Base-by-base conservation (phyloP, 306 rosid genomes). In the Canavalia ensiformis region DNA sequence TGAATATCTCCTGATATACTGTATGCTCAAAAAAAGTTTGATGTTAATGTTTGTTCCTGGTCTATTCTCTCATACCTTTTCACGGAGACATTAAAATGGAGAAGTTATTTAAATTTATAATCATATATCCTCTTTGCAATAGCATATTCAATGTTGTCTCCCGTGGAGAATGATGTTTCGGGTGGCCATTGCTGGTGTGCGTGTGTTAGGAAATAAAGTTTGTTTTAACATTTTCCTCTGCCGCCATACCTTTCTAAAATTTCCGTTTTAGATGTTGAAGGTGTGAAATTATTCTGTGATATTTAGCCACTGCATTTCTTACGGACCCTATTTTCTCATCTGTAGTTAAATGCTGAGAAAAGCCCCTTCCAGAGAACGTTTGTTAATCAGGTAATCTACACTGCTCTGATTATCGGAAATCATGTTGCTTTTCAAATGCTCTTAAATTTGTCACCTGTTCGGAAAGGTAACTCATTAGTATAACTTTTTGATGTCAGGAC, bases 311-410 rank as follows among this genome's bases (percentile, higher is more conserved):
- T 30, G 59, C 77, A 57, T 49, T 50, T 49, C 83, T 89, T 58
- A 86, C 69, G 49, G 59, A 77, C 46, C 35, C 35, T 54, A 47
- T 54, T 66, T 76, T 74, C 51, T 68, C 71, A 59, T 81, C 76
- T 79, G 79, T 89, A 94, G 98, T 88, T 91, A 87, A 94, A 94
- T 86, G 90, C 82, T 74, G 98, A 90, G 54, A 94, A 94, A 90
- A 94, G 97, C 75, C 97, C 92, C 89, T 91, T 91, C 84, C 97
- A 88, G 70, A 87, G 97, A 78, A 94, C 91, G 28, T 94, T 91
- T 87, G 98, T 90, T 68, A 94, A 91, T 83, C 98, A 94, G 97
- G 98, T 94, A 85, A 47, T 78, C 63, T 46, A 30, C 73, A 39
- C 4, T 28, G 28, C 69, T n/a, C 68, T 59, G 64, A 62, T 77